Conservation (phyloP, 2,329 filamentous ascomycete species). For the Thielaviopsis populi region DNA sequence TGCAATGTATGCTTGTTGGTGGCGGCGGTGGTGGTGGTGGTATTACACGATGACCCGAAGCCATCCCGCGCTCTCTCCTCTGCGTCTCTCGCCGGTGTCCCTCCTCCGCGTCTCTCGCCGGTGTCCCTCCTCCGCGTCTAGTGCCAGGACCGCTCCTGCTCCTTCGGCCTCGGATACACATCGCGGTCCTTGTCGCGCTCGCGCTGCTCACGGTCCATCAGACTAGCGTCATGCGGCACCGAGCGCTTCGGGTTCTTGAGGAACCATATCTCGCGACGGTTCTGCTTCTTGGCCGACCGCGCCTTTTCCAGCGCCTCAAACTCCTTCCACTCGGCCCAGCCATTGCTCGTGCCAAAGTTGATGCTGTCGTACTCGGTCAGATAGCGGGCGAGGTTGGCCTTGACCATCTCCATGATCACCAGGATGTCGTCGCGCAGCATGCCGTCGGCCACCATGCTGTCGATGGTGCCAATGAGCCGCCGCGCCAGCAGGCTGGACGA, state of each 20-base stretch:
- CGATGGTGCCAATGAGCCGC: slow-evolving; percentile 13
- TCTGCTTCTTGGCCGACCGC: not conserved
- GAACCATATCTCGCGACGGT: slow-evolving; percentile 7
- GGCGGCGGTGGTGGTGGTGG: not conserved
- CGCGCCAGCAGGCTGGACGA: slow-evolving; percentile 22
- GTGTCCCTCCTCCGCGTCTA: not conserved
- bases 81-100: no score
- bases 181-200: not conserved
- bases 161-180: not conserved
- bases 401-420: slow-evolving; percentile 1
- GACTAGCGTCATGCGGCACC: not conserved
- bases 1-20: not conserved
- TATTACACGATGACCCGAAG: not conserved
- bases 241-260: not conserved
- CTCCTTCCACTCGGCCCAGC: slow-evolving; percentile 15
- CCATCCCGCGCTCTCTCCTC: not conserved
- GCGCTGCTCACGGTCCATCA: not conserved
- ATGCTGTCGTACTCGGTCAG: slow-evolving; percentile 8
- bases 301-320: slow-evolving; percentile 1
- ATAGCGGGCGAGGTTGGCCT: slow-evolving; percentile 3
- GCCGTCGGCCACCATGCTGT: slow-evolving; percentile 8
- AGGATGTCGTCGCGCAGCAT: slow-evolving; percentile 9
- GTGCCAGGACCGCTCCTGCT: not conserved
- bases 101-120: not conserved
- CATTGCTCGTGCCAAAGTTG: slow-evolving; percentile 6